A percentile compares a stretch with the other conserved stretches of the same genome.
Conservation (phyloP, 805 yeast genomes). For the Candida yuanshanica region DNA sequence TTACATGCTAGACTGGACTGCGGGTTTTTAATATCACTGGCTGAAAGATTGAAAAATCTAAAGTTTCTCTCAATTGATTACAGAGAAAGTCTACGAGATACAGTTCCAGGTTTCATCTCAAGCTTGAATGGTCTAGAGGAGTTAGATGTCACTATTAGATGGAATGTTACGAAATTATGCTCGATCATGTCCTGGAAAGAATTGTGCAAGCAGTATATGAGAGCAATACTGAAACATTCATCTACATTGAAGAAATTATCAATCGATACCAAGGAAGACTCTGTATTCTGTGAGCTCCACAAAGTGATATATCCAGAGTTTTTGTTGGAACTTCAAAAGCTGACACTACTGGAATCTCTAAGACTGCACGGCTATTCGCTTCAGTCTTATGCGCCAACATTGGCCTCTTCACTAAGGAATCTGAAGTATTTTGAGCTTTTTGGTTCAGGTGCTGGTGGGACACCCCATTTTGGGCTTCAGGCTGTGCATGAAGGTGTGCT, state of each 20-base stretch:
- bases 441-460: constrained; percentile 46
- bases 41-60: constrained; percentile 24
- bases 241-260: constrained; percentile 29
- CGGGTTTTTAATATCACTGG: constrained; percentile 26
- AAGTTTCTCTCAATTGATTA: constrained; percentile 32
- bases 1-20: constrained; percentile 11
- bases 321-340: constrained; percentile 15
- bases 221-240: constrained; percentile 16
- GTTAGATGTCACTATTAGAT: constrained; percentile 36
- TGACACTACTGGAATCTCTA: constrained; percentile 29
- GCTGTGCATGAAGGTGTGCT: constrained; percentile 46
- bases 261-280: constrained; percentile 36
- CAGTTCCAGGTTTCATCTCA: constrained; percentile 32
- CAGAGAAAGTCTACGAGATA: constrained; percentile 36
- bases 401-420: constrained; percentile 23
- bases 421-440: constrained; percentile 37
- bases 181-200: constrained; percentile 19
- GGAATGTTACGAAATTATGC: constrained; percentile 30
- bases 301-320: constrained; percentile 23
- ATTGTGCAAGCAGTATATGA: constrained; percentile 15
- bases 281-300: constrained; percentile 27
- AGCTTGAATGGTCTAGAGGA: constrained; percentile 24
- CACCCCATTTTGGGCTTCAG: constrained; percentile 48
- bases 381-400: constrained; percentile 22
- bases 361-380: constrained; percentile 36